phyloP scores from a whole-genome alignment of 2,329 filamentous ascomycete species.

The Zasmidium citrigriseum region DNA sequence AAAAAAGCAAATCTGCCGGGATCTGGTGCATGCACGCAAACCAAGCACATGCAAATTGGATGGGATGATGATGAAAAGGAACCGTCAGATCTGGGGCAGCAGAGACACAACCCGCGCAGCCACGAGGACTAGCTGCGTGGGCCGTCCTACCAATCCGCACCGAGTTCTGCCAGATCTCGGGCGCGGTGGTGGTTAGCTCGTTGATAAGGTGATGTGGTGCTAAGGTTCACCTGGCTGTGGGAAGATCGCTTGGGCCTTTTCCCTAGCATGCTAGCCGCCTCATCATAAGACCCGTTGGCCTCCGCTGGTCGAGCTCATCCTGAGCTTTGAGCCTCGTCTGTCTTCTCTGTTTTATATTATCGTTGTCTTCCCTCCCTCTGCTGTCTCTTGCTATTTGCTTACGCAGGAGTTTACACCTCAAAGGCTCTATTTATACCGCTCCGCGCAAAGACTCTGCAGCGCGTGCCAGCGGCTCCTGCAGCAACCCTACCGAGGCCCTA shows the following conservation, averaged over 20 bases:
- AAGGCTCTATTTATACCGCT: too few species aligned
- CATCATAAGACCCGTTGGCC: constrained; percentile 9
- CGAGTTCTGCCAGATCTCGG: background rate
- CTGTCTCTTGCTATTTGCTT: background rate
- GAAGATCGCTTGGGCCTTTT: constrained; percentile 2
- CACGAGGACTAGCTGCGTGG: background rate
- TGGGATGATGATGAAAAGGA: too few species aligned
- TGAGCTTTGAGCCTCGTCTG: background rate
- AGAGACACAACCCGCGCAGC: background rate
- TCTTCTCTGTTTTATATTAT: background rate
- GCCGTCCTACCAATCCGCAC: background rate
- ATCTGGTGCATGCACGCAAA: too few species aligned
- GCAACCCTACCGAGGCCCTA: background rate
- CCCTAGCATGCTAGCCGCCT: background rate
- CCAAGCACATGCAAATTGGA: background rate
- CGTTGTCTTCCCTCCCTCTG: background rate
- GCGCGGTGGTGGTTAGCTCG: background rate
- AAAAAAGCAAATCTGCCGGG: background rate
- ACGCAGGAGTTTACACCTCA: background rate
- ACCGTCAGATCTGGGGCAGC: background rate
- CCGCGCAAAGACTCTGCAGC: background rate
- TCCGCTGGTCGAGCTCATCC: constrained; percentile 8
- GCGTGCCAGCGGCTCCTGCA: background rate
- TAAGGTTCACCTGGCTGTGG: constrained; percentile 8
- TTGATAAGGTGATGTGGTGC: background rate